Percentiles rank a stretch among this genome's conserved stretches.
These are phyloP conservation scores for Madurella mycetomatis DNA, from an alignment of 2,329 filamentous ascomycete species.

Conservation along the genomic window DNA sequence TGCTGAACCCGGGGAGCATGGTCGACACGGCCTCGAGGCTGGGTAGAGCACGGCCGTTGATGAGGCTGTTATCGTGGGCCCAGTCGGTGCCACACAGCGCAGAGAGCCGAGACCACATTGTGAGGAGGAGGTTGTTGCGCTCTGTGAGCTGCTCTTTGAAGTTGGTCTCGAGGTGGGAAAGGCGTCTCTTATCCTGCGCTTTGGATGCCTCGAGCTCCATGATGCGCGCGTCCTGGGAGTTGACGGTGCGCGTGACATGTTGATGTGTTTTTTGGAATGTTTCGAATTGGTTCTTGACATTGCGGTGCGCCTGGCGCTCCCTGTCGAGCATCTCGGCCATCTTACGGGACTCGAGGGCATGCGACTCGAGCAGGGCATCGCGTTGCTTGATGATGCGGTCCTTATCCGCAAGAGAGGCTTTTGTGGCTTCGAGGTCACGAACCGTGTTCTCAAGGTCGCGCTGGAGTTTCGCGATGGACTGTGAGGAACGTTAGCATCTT, in stretches of 20 bases:
- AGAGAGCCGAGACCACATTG: constrained; percentile 86
- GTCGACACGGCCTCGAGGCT: constrained; percentile 81
- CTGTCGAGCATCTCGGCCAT: constrained; percentile 86
- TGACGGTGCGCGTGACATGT: constrained; percentile 79
- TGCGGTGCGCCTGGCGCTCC: constrained; percentile 77
- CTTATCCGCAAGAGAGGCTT: constrained; percentile 78
- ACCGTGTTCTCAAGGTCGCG: constrained; percentile 80
- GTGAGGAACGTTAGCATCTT: constrained; percentile 7
- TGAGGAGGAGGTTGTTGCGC: constrained; percentile 80
- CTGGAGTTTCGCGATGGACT: constrained; percentile 83
- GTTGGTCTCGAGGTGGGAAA: constrained; percentile 69
- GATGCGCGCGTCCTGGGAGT: constrained; percentile 78
- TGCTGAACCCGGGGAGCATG: constrained; percentile 81
- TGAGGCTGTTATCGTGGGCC: constrained; percentile 82
- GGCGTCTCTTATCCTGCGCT: constrained; percentile 70
- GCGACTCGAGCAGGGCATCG: constrained; percentile 80
- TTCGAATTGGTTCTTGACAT: constrained; percentile 84
- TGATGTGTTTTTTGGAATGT: constrained; percentile 83
- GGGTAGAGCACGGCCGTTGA: constrained; percentile 78
- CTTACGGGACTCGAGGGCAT: constrained; percentile 79
- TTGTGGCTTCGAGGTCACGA: constrained; percentile 74
- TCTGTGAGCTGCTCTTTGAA: constrained; percentile 85
- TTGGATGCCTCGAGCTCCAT: constrained; percentile 79
- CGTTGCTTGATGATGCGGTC: constrained; percentile 86
- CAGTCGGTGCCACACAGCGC: constrained; percentile 85